Conservation (phyloP, 1,139 yeast species). For the Yamadazyma membranifaciens region DNA sequence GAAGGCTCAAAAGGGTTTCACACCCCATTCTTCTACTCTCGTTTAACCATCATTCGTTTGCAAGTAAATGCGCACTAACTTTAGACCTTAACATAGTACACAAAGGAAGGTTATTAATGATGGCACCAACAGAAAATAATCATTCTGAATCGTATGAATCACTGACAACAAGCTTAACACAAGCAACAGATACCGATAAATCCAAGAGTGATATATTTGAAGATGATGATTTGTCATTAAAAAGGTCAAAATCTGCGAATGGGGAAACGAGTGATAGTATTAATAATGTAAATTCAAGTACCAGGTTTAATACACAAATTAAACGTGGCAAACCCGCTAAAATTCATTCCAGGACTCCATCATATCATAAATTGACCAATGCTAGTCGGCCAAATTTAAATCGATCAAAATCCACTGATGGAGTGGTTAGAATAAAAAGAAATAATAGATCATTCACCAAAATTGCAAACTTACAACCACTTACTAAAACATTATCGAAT, state of each 20-base stretch:
- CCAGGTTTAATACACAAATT: not conserved
- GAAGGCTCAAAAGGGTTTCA: not conserved
- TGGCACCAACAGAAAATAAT: constrained; percentile 1
- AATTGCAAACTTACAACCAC: constrained; percentile 36
- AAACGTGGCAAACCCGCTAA: constrained; percentile 14
- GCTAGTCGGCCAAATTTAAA: constrained; percentile 31
- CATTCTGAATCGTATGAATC: not conserved
- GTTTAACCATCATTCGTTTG: not conserved
- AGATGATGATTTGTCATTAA: not conserved
- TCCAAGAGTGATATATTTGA: not conserved
- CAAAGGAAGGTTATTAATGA: not conserved
- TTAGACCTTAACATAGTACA: not conserved
- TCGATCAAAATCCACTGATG: constrained; percentile 46
- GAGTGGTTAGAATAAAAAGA: constrained; percentile 32
- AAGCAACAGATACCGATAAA: not conserved
- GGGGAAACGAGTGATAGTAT: not conserved
- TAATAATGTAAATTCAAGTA: constrained; percentile 18
- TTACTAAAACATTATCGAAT: constrained; percentile 37
- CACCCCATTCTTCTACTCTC: not conserved
- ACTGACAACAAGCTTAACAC: not conserved
- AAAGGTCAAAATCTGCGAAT: constrained; percentile 2
- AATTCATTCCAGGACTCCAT: constrained; percentile 30
- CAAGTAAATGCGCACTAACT: constrained; percentile 1
- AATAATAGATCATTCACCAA: constrained; percentile 40
- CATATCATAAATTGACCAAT: constrained; percentile 25